A percentile compares a stretch with the other conserved stretches of the same genome.
These are phyloP conservation scores for Arxiozyma heterogenica DNA, from an alignment of 1,139 yeast genomes.

Conservation along the genomic window DNA sequence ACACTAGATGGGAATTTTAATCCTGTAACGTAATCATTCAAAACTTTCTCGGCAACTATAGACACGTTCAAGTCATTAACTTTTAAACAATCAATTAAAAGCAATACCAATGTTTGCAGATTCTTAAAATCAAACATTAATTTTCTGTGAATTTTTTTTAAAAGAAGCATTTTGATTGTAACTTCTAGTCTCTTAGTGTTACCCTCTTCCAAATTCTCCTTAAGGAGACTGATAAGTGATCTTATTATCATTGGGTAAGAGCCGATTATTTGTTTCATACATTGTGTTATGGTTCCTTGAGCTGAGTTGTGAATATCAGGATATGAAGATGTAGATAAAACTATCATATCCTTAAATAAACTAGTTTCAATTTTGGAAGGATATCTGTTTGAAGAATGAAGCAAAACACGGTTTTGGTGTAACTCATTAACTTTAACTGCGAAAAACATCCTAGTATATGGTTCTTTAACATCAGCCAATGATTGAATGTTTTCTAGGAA, in stretches of 20 bases:
- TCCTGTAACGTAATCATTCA: constrained; percentile 39
- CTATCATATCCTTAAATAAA: constrained; percentile 61
- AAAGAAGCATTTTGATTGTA: constrained; percentile 49
- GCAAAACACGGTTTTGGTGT: constrained; percentile 65
- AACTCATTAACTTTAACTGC: constrained; percentile 71
- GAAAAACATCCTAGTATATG: constrained; percentile 69
- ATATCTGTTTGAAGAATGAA: constrained; percentile 67
- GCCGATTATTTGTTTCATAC: constrained; percentile 66
- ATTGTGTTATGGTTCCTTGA: constrained; percentile 56
- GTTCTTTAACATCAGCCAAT: constrained; percentile 43
- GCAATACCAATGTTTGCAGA: constrained; percentile 37
- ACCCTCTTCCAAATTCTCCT: constrained; percentile 43
- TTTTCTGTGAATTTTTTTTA: constrained; percentile 46
- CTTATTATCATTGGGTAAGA: constrained; percentile 49
- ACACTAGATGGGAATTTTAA: constrained; percentile 52
- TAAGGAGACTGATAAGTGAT: constrained; percentile 36
- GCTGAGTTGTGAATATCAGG: constrained; percentile 64
- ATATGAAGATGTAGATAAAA: constrained; percentile 61
- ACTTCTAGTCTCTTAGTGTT: constrained; percentile 58
- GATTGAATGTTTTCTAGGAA: constrained; percentile 41
- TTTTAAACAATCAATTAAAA: constrained; percentile 49
- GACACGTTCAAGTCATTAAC: constrained; percentile 52
- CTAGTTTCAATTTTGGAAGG: constrained; percentile 59
- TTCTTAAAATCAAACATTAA: constrained; percentile 51
- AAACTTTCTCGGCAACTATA: constrained; percentile 42